Conservation (phyloP, 768 basidiomycete genomes). For the Fomitopsis pulvina region DNA sequence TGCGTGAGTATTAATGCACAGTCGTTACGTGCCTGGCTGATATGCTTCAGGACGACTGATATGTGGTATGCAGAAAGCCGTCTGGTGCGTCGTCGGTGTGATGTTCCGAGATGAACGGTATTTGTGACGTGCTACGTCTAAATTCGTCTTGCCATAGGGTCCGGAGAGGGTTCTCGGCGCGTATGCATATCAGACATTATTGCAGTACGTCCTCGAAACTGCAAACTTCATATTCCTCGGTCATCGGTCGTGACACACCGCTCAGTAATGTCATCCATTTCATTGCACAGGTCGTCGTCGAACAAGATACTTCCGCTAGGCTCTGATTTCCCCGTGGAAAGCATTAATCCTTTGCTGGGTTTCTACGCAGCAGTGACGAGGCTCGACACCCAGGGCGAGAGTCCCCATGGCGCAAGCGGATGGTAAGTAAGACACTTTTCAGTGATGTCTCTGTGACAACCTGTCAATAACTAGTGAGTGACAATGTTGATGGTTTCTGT, state of each 20-base stretch:
- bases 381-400: slow-evolving; percentile 56
- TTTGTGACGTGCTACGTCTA: neutral
- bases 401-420: slow-evolving; percentile 77
- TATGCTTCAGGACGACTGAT: slow-evolving; percentile 58
- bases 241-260: neutral
- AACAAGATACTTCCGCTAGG: slow-evolving; percentile 69
- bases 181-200: slow-evolving; percentile 81
- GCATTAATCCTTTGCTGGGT: slow-evolving; percentile 80
- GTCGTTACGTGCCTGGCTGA: neutral
- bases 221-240: neutral
- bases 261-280: neutral
- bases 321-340: slow-evolving; percentile 92
- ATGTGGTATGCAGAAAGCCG: slow-evolving; percentile 90
- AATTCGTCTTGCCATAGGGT: slow-evolving; percentile 40
- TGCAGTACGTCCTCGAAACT: slow-evolving; percentile 44
- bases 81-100: slow-evolving; percentile 39
- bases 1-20: slow-evolving; percentile 45
- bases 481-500: neutral
- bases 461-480: neutral
- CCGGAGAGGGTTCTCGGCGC: slow-evolving; percentile 77
- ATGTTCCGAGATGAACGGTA: neutral
- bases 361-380: slow-evolving; percentile 88
- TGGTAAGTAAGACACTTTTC: slow-evolving; percentile 49
- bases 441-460: neutral
- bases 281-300: slow-evolving; percentile 36